phyloP scores from a whole-genome alignment of 768 basidiomycete genomes.

The Amanita subjunquillea region DNA sequence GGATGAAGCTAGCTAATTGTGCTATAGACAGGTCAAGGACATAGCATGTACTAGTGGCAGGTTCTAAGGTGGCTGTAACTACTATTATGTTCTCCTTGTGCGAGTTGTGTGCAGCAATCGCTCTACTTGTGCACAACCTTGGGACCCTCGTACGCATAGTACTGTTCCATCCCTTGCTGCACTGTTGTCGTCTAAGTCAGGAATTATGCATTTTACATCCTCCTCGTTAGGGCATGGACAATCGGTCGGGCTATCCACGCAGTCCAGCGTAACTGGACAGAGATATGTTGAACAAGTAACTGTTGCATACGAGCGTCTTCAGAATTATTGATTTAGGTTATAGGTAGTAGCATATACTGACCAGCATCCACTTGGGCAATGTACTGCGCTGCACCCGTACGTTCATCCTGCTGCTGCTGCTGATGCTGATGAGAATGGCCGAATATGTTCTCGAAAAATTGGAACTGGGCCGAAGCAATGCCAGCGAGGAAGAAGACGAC shows the following conservation, averaged over 20 bases:
- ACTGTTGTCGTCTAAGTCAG: constrained; percentile 39
- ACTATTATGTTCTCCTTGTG: constrained; percentile 21
- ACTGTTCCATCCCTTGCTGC: constrained; percentile 41
- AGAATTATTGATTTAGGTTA: constrained; percentile 11
- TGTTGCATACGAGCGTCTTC: constrained; percentile 15
- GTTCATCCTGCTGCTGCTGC: constrained; percentile 51
- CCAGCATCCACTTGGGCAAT: constrained; percentile 54
- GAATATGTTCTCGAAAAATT: constrained; percentile 75
- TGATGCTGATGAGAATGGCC: constrained; percentile 53
- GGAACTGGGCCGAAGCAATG: constrained; percentile 54
- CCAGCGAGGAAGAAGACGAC: constrained; percentile 24
- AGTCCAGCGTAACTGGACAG: constrained; percentile 66
- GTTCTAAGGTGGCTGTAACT: neutral
- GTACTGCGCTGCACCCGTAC: constrained; percentile 51
- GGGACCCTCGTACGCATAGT: constrained; percentile 56
- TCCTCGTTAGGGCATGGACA: constrained; percentile 74
- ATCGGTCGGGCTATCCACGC: constrained; percentile 48
- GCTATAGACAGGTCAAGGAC: neutral
- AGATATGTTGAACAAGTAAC: constrained; percentile 68
- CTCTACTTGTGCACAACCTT: constrained; percentile 56
- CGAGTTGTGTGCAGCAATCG: constrained; percentile 31
- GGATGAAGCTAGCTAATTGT: neutral
- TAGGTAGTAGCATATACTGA: constrained; percentile 13
- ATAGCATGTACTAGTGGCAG: neutral
- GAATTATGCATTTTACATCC: constrained; percentile 69